Percentiles rank a stretch among this genome's conserved stretches.
phyloP scores from a whole-genome alignment of 176 grass and related monocot genomes.

The Olyra latifolia region DNA sequence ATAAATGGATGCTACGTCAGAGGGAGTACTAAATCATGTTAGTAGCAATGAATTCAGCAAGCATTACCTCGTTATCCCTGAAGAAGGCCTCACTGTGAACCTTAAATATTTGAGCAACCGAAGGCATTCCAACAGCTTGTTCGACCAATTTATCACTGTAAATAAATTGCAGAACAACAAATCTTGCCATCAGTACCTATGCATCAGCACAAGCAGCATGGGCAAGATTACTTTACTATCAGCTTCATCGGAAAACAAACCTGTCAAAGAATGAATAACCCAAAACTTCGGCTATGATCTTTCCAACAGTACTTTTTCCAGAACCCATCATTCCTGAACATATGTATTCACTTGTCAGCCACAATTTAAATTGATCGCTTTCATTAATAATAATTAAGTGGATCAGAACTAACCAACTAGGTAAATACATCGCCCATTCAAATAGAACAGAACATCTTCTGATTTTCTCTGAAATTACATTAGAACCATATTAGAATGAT shows the following conservation, averaged over 20 bases:
- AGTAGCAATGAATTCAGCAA: constrained; percentile 17
- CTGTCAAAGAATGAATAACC: constrained; percentile 97
- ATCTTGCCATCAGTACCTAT: constrained; percentile 10
- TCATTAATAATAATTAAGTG: background rate
- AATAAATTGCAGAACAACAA: constrained; percentile 32
- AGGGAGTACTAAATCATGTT: background rate
- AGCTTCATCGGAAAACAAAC: constrained; percentile 43
- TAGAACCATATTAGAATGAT: constrained; percentile 25
- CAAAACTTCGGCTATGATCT: constrained; percentile 91
- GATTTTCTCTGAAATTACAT: constrained; percentile 87
- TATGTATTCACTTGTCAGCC: constrained; percentile 13
- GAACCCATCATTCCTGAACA: constrained; percentile 97
- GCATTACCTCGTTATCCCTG: constrained; percentile 83
- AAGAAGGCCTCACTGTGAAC: constrained; percentile 95
- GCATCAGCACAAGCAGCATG: constrained; percentile 11
- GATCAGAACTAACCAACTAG: constrained; percentile 79
- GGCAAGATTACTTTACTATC: background rate
- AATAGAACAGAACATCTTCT: constrained; percentile 75
- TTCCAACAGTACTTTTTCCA: constrained; percentile 94
- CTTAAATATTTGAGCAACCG: constrained; percentile 96
- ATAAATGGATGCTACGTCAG: background rate
- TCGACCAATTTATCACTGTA: constrained; percentile 97
- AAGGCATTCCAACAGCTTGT: constrained; percentile 87
- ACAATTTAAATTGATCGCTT: constrained; percentile 3
- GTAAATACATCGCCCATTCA: constrained; percentile 88